These are phyloP conservation scores for Mucor saturninus DNA, from an alignment of 371 early-diverging fungal genomes.

Conservation along the genomic window DNA sequence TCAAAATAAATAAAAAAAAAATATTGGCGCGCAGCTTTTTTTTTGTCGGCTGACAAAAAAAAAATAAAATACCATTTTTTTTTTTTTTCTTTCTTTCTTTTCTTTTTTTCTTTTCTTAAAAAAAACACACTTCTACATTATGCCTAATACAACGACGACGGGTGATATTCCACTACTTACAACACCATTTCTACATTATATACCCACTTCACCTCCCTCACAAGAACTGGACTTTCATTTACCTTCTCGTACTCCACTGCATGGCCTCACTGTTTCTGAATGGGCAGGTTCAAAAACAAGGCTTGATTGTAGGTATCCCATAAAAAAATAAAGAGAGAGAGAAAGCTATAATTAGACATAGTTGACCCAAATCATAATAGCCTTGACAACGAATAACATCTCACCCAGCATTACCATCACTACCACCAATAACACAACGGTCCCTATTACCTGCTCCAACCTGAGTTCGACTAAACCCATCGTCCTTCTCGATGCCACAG, in stretches of 20 bases:
- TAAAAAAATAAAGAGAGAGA: conserved; percentile 3
- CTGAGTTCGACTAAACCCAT: conserved; percentile 8
- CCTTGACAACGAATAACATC: not conserved
- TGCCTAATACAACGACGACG: conserved; percentile 9
- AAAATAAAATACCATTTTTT: not conserved
- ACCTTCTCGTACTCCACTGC: conserved; percentile 39
- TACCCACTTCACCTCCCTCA: conserved; percentile 34
- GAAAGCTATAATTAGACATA: not conserved
- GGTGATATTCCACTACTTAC: conserved; percentile 32
- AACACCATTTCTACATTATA: conserved; percentile 32
- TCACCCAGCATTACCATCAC: not conserved
- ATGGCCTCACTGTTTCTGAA: conserved; percentile 40
- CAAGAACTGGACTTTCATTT: conserved; percentile 39
- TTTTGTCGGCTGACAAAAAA: conserved; percentile 3
- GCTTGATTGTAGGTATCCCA: conserved; percentile 8
- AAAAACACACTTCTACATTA: not conserved
- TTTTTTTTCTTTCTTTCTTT: not conserved
- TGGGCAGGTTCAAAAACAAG: conserved; percentile 37
- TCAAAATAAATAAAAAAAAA: conserved; percentile 9
- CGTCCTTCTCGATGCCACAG: conserved; percentile 18
- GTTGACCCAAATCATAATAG: not conserved
- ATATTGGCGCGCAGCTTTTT: not conserved
- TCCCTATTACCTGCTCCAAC: not conserved
- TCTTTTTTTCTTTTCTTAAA: not conserved
- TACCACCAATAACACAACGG: not conserved